Percentiles rank a stretch among this genome's conserved stretches.
Conservation (phyloP, 2,329 filamentous ascomycete genomes). For the Trichoderma sp. region DNA sequence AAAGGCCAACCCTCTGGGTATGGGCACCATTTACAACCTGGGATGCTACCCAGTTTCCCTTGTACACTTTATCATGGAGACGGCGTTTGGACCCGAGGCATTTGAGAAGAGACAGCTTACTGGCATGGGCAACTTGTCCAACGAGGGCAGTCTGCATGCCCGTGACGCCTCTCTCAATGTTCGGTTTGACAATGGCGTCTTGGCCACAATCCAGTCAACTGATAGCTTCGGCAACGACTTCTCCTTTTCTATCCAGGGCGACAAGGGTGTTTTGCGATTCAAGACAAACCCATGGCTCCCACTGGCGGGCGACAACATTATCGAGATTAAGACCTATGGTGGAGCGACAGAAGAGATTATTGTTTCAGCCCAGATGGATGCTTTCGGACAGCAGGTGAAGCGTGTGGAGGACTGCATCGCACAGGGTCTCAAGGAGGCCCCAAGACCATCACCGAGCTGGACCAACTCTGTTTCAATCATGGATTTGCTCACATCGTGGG, state of each 20-base stretch:
- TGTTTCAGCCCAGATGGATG: conserved; percentile 27
- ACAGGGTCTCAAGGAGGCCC: conserved; percentile 25
- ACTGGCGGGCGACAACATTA: conserved; percentile 28
- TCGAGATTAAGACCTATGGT: conserved; percentile 29
- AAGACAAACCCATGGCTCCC: conserved; percentile 34
- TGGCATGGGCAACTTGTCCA: conserved; percentile 29
- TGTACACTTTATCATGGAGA: conserved; percentile 31
- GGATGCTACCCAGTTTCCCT: conserved; percentile 34
- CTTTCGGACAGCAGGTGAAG: conserved; percentile 31
- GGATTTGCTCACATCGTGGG: conserved; percentile 32
- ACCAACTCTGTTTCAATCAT: conserved; percentile 32
- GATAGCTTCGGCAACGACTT: conserved; percentile 33
- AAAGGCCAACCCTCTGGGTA: conserved; percentile 32
- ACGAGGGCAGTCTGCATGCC: conserved; percentile 26
- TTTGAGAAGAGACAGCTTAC: conserved; percentile 26
- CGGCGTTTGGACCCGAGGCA: conserved; percentile 27
- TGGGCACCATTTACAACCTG: conserved; percentile 35
- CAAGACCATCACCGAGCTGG: conserved; percentile 30
- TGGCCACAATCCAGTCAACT: conserved; percentile 31
- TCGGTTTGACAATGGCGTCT: conserved; percentile 28
- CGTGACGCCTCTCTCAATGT: conserved; percentile 30
- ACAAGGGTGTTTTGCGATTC: conserved; percentile 29
- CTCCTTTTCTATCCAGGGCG: conserved; percentile 29
- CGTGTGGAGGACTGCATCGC: conserved; percentile 29
- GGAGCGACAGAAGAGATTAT: conserved; percentile 27